Conservation (phyloP, 192 early-diverging fungal genomes). For the Backusella circina region DNA sequence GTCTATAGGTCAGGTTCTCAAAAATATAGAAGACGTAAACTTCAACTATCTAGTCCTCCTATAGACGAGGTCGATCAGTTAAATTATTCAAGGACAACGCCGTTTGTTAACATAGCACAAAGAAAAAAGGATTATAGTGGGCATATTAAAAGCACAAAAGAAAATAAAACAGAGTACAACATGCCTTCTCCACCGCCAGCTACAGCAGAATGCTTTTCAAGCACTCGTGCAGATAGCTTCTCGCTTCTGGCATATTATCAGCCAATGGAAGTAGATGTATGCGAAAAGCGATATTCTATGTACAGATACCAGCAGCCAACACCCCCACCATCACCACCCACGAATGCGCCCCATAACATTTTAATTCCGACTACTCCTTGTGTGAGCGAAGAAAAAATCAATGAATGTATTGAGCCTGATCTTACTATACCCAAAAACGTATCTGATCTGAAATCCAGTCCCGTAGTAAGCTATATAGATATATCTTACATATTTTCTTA, state of each 20-base stretch:
- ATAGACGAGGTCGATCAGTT: constrained; percentile 19
- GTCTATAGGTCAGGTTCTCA: constrained; percentile 14
- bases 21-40: constrained; percentile 10
- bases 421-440: not conserved
- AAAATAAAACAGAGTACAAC: not conserved
- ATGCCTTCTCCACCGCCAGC: constrained; percentile 4
- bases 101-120: not conserved
- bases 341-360: not conserved
- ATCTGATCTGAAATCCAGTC: not conserved
- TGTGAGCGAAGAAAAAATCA: not conserved
- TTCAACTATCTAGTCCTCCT: constrained; percentile 13
- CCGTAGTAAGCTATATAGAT: not conserved
- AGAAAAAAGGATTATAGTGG: not conserved
- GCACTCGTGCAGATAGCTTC: not conserved
- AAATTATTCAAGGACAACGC: not conserved
- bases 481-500: not conserved
- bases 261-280: not conserved
- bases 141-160: not conserved
- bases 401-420: not conserved
- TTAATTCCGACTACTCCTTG: not conserved
- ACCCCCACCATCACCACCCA: not conserved
- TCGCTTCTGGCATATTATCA: not conserved
- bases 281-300: constrained; percentile 13
- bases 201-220: not conserved
- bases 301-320: not conserved